Base-by-base conservation (phyloP, 1,139 yeast species). In the Yamadazyma buinensis region DNA sequence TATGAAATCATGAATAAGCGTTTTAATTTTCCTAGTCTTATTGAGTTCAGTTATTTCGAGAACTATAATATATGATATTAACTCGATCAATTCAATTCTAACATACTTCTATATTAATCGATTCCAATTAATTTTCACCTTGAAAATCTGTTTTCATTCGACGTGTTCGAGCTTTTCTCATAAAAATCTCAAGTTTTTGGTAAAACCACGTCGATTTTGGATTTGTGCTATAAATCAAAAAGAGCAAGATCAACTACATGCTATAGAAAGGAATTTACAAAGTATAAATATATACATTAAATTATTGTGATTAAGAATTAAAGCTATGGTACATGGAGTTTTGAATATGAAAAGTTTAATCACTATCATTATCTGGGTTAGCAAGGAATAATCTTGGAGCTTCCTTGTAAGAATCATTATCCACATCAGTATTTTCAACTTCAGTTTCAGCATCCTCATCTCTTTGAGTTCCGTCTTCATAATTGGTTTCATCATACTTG, bases 351-450 rank as follows among this genome's bases (percentile, higher is more conserved):
- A n/a, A n/a, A n/a, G n/a, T n/a, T 26, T 27, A 23, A 23, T 47
- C 52, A 34, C 46, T 47, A 42, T 49, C 54, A 35, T 45, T 32
- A 38, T 84, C 94, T 0, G 94, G 94, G 43, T 84, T 84, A 24
- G 88, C 90, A 33, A 84, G 75, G 38, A 75, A 78, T 44, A 84
- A 64, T 32, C 72, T 65, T 48, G 70, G 63, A 34, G 61, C 48
- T 14, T 67, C 75, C 26, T 70, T 73, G 49, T 63, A 48, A 15
- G 48, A 30, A 29, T 19, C 30, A 25, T 26, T 26, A 23, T 32
- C 57, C 28, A 44, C 40, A 17, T 34, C 39, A 22, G 35, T 26
- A 13, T 34, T 41, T 24, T 18, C 39, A 7, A 26, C 34, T 7
- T 36, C 39, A 3, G 32, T 29, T 15, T 44, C 55, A 14, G 47